Evolutionary conservation across 192 early-diverging fungal species (phyloP).

Genomic region (Coemansia nantahalensis): DNA sequence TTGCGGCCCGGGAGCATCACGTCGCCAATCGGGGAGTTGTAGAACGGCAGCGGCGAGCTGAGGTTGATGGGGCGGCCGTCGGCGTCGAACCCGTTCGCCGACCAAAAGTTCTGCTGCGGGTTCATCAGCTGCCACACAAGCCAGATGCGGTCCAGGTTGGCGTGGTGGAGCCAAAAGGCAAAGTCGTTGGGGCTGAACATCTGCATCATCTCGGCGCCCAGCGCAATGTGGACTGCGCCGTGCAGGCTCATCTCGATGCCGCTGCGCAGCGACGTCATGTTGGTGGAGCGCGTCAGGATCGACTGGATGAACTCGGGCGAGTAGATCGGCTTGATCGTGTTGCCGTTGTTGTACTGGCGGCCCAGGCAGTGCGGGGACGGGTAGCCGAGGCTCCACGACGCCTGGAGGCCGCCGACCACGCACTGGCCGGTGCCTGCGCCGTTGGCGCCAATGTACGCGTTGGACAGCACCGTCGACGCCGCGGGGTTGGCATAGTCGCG

Average conservation of each 20-base stretch:
- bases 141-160: slow-evolving; percentile 55
- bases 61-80: slow-evolving; percentile 14
- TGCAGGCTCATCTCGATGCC: slow-evolving; percentile 49
- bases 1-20: slow-evolving; percentile 34
- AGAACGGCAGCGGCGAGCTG: slow-evolving; percentile 18
- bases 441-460: slow-evolving; percentile 38
- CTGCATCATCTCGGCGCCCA: slow-evolving; percentile 53
- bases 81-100: slow-evolving; percentile 26
- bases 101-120: slow-evolving; percentile 40
- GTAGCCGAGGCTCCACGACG: slow-evolving; percentile 19
- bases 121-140: slow-evolving; percentile 52
- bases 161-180: slow-evolving; percentile 55
- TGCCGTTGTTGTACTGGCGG: slow-evolving; percentile 50
- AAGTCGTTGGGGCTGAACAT: slow-evolving; percentile 54
- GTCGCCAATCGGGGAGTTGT: slow-evolving; percentile 23
- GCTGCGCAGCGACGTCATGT: slow-evolving; percentile 44
- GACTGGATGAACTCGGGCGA: slow-evolving; percentile 50
- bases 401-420: slow-evolving; percentile 28
- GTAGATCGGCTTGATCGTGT: slow-evolving; percentile 37
- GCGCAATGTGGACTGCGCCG: slow-evolving; percentile 36
- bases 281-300: slow-evolving; percentile 32
- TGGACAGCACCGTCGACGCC: slow-evolving; percentile 29
- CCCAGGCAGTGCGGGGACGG: slow-evolving; percentile 41
- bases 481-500: slow-evolving; percentile 51
- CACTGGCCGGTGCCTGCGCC: slow-evolving; percentile 33